These are phyloP conservation scores for Chrysosporium queenslandicum DNA, from an alignment of 2,329 filamentous ascomycete species.

Conservation along the genomic window DNA sequence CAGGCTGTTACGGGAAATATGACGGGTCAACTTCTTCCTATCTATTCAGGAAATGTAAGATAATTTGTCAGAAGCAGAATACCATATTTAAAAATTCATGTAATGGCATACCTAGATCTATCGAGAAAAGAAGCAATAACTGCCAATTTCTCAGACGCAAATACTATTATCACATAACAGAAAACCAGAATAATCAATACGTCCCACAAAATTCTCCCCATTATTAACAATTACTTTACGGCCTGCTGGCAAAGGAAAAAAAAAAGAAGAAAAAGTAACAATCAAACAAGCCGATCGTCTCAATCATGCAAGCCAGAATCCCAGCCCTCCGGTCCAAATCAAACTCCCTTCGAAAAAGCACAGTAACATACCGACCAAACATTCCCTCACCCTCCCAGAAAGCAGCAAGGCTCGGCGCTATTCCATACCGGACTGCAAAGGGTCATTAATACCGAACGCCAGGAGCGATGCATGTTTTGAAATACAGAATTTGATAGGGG, in stretches of 20 bases:
- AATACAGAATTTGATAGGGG: not conserved
- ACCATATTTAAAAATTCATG: not conserved
- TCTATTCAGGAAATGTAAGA: not conserved
- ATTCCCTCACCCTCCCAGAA: not conserved
- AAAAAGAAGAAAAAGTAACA: not conserved
- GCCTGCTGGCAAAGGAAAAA: not conserved
- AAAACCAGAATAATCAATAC: too few relatives aligned
- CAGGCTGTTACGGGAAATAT: not conserved
- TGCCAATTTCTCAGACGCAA: not conserved
- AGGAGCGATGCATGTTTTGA: not conserved
- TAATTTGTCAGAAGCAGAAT: not conserved
- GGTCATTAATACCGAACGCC: constrained; percentile 4
- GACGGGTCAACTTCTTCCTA: not conserved
- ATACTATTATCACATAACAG: too few relatives aligned
- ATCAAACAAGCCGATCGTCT: not conserved
- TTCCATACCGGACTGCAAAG: not conserved
- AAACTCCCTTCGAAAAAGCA: too few relatives aligned
- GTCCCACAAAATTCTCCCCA: too few relatives aligned
- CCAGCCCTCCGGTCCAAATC: not conserved
- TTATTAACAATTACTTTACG: not conserved
- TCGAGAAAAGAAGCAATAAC: not conserved
- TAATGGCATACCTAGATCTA: too few relatives aligned
- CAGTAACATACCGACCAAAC: too few relatives aligned
- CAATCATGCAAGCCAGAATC: not conserved
- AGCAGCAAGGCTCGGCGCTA: not conserved